Base-by-base conservation (phyloP, 192 early-diverging fungal species). In the Podila horticola region DNA sequence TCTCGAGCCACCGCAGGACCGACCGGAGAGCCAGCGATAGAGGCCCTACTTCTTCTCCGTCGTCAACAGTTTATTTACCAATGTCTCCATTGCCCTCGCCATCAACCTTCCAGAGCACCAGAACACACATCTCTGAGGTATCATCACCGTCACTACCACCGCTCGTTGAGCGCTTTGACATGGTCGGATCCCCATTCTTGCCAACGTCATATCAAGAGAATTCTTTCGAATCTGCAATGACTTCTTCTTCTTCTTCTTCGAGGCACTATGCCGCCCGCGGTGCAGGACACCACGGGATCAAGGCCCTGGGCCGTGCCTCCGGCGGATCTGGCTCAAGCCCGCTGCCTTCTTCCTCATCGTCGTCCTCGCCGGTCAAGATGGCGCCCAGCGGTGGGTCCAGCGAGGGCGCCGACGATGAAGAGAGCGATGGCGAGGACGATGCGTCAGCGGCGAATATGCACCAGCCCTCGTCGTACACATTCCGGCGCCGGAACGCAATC, bases 401-500 rank as follows among this genome's bases (percentile, higher is more conserved):
- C 2, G 75, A 38, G 28, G 52, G 34, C 34, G 10, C 9, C 2
- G 36, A 51, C 24, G 61, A 58, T 30, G 64, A 71, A 12, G 64
- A 26, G 15, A 48, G 61, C 26, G 41, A 64, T 8, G 63, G 17
- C 17, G 52, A 55, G 8, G 52, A 55, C 52, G n/a, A 22, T 52
- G 52, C 52, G 0, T 4, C 51, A 4, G 10, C 10, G 2, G n/a
- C 52, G 2, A 12, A 12, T 55, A 64, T 55, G 38, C 62, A 58
- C 17, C 62, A 38, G 28, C 77, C 77, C 11, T 65, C 77, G 11
- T 63, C 77, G 48, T 81, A 81, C 31, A 81, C 77, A 9, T 81
- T 81, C 66, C 77, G 77, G 15, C 65, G 77, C 31, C 65, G 77
- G 50, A 81, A 81, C 33, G 77, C 77, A 6, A 72, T 81, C 11